Evolutionary conservation across 805 yeast species (phyloP).

Genomic region (Pichia eremophila): DNA sequence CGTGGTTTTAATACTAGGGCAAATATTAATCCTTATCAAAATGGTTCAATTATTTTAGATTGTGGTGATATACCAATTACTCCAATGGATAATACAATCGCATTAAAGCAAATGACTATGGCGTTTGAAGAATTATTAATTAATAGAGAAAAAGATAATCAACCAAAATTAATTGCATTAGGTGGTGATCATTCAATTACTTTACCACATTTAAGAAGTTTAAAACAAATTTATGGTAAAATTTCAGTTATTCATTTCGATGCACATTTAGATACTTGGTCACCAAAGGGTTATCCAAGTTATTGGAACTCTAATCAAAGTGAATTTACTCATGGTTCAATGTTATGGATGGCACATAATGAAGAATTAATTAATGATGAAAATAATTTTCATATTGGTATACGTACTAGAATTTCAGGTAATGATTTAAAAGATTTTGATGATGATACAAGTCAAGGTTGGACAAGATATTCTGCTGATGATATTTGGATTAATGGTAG

Average conservation of each 20-base stretch:
- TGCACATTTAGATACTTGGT: conserved; percentile 79
- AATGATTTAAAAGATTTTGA: conserved; percentile 47
- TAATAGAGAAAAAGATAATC: conserved; percentile 25
- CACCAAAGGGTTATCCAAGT: conserved; percentile 58
- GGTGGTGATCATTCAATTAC: conserved; percentile 82
- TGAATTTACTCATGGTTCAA: conserved; percentile 73
- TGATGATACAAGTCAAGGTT: conserved; percentile 64
- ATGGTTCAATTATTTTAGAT: conserved; percentile 42
- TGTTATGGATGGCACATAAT: conserved; percentile 72
- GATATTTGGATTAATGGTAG: conserved; percentile 64
- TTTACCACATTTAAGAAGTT: conserved; percentile 62
- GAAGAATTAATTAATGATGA: conserved; percentile 53
- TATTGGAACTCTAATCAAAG: conserved; percentile 28
- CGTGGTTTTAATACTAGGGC: conserved; percentile 63
- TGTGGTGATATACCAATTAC: conserved; percentile 52
- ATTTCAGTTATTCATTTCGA: conserved; percentile 73
- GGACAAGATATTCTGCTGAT: conserved; percentile 59
- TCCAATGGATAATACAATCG: conserved; percentile 49
- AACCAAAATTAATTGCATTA: conserved; percentile 59
- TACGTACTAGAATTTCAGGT: conserved; percentile 66
- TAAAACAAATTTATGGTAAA: conserved; percentile 52
- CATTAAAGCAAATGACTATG: conserved; percentile 43
- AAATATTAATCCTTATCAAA: conserved; percentile 37
- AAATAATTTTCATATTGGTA: conserved; percentile 64
- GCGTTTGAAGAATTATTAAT: conserved; percentile 47